Evolutionary conservation across 2,329 filamentous ascomycete species (phyloP).

Genomic region (Botrytis paeoniae): DNA sequence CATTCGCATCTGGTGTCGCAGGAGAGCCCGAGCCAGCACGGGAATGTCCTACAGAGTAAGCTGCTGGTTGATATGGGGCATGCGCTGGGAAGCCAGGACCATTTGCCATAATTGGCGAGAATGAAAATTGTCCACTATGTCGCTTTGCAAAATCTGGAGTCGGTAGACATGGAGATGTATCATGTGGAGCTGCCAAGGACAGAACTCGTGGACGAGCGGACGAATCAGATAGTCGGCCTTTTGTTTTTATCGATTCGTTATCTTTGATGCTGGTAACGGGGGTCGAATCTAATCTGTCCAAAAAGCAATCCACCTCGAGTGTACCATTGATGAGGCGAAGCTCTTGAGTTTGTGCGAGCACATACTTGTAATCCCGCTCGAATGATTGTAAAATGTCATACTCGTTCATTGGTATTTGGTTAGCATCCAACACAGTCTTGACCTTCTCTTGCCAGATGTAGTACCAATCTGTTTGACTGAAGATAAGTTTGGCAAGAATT

Average conservation of each 20-base stretch:
- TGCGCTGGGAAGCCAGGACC: slow-evolving; percentile 49
- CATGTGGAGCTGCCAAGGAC: slow-evolving; percentile 55
- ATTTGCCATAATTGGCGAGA: slow-evolving; percentile 50
- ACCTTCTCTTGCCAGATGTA: slow-evolving; percentile 81
- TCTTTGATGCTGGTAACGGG: slow-evolving; percentile 2
- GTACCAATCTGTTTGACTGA: slow-evolving; percentile 82
- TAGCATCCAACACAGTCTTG: slow-evolving; percentile 66
- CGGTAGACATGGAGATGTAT: slow-evolving; percentile 60
- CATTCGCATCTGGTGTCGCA: slow-evolving; percentile 53
- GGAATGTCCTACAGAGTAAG: slow-evolving; percentile 47
- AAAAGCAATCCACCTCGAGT: slow-evolving; percentile 38
- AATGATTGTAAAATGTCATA: slow-evolving; percentile 75
- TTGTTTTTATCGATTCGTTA: slow-evolving; percentile 2
- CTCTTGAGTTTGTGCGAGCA: slow-evolving; percentile 67
- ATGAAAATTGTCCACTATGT: slow-evolving; percentile 63
- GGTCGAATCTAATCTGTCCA: slow-evolving; percentile 31
- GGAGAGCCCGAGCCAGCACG: slow-evolving; percentile 58
- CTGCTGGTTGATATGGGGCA: slow-evolving; percentile 53
- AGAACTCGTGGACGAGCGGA: slow-evolving; percentile 51
- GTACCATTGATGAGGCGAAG: slow-evolving; percentile 77
- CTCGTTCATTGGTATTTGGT: slow-evolving; percentile 61
- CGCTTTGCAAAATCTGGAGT: slow-evolving; percentile 64
- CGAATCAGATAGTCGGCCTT: slow-evolving; percentile 34
- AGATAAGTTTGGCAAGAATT: slow-evolving; percentile 78
- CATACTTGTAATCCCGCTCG: slow-evolving; percentile 71